Conservation (phyloP, 2,329 filamentous ascomycete species). For the Macrophomina tecta region DNA sequence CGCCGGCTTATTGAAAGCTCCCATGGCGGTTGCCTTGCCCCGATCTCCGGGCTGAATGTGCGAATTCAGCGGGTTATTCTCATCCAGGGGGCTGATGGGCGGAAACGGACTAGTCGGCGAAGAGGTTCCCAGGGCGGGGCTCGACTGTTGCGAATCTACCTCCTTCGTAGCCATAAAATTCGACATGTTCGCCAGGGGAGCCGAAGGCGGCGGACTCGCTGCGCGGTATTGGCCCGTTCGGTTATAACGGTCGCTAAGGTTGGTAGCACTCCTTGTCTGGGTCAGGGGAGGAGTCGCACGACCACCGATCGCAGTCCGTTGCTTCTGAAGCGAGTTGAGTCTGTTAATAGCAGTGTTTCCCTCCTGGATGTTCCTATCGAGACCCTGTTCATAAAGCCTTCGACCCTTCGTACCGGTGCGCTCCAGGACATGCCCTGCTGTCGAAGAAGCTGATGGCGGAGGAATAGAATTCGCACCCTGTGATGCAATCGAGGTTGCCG, state of each 20-base stretch:
- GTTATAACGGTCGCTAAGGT: slow-evolving; percentile 53
- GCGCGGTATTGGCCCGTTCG: slow-evolving; percentile 48
- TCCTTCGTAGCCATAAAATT: slow-evolving; percentile 32
- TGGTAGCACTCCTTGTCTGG: slow-evolving; percentile 54
- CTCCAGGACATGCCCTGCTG: slow-evolving; percentile 52
- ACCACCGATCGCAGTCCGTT: slow-evolving; percentile 46
- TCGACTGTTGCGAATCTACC: slow-evolving; percentile 45
- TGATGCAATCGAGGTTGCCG: slow-evolving; percentile 86
- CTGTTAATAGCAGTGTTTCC: slow-evolving; percentile 81
- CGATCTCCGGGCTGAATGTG: slow-evolving; percentile 76
- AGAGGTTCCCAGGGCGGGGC: slow-evolving; percentile 41
- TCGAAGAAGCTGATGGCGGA: slow-evolving; percentile 30
- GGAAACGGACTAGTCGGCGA: slow-evolving; percentile 53
- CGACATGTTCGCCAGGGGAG: slow-evolving; percentile 29
- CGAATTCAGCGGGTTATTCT: slow-evolving; percentile 64
- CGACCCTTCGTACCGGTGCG: slow-evolving; percentile 72
- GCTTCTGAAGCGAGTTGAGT: slow-evolving; percentile 77
- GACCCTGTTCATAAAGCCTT: slow-evolving; percentile 81
- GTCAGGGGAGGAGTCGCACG: slow-evolving; percentile 60
- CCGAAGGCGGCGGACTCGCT: slow-evolving; percentile 53
- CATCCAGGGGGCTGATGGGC: slow-evolving; percentile 73
- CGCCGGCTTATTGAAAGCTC: slow-evolving; percentile 73
- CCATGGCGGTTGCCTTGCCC: slow-evolving; percentile 80
- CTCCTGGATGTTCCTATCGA: slow-evolving; percentile 80
- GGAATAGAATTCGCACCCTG: slow-evolving; percentile 56